Conservation (phyloP, 352 stramenopile species). For the Pythium chondricola region DNA sequence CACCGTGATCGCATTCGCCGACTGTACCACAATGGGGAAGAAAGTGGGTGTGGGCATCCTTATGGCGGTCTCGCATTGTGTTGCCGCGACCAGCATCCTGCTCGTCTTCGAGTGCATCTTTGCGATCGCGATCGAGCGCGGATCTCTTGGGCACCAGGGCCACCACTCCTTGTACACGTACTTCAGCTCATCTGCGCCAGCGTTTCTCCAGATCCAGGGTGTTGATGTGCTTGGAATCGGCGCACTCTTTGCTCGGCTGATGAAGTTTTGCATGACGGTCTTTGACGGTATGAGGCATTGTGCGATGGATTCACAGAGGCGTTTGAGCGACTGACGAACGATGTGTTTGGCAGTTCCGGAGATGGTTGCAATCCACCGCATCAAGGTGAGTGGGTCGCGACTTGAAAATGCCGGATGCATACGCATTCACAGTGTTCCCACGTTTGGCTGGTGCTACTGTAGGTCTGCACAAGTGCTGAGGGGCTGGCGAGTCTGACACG, state of each 20-base stretch:
- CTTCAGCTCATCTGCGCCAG: constrained; percentile 69
- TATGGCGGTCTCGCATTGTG: constrained; percentile 48
- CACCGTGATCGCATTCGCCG: constrained; percentile 57
- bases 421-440: no score
- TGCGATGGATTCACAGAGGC: not conserved
- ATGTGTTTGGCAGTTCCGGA: constrained; percentile 49
- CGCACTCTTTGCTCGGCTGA: constrained; percentile 57
- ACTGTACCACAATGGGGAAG: constrained; percentile 65
- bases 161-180: constrained; percentile 71
- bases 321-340: not conserved
- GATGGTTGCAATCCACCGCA: constrained; percentile 71
- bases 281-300: constrained; percentile 57
- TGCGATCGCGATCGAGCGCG: constrained; percentile 59
- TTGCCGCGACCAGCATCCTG: constrained; percentile 66
- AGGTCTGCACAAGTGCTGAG: constrained; percentile 49
- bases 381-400: constrained; percentile 32
- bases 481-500: constrained; percentile 54
- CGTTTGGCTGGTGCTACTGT: no score
- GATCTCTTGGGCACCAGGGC: constrained; percentile 53
- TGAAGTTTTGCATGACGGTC: constrained; percentile 76
- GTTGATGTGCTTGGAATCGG: constrained; percentile 65
- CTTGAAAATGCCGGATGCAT: no score
- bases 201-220: constrained; percentile 51
- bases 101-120: constrained; percentile 79
- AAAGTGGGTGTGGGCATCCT: constrained; percentile 39